Evolutionary conservation across 345 rosid genomes (phyloP), one percentile per base, ranked within the genome.

Genomic region (Atalantia buxifolia): DNA sequence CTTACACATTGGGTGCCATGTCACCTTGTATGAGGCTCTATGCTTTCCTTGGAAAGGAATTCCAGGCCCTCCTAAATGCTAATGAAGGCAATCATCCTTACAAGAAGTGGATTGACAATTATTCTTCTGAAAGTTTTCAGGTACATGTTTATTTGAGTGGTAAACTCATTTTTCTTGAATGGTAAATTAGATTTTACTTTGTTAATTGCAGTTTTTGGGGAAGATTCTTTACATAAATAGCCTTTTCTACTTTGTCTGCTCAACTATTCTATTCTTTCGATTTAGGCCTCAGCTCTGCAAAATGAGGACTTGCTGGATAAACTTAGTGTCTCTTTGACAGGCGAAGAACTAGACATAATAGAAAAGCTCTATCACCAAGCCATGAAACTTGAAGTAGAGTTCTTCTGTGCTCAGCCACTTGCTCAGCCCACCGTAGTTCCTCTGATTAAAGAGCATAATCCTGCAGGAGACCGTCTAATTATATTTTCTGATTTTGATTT

Each of bases 401-500:
- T 94, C 87, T 93, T 97, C 88, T 78, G 75, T 77, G 92, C 91
- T 19, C 99, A 97, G 83, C 92, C 88, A 16, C 84, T 93, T 85
- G 76, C 79, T 76, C 97, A 97, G 85, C 92, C 92, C 35, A 87
- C 91, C 72, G 81, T 88, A 71, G 92, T 88, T 81, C 98, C 99
- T 77, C 81, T 97, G 80, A 80, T 81, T 62, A 89, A 85, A 81
- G 90, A 72, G 80, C 93, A 86, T 56, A 85, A 83, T 82, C 89
- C 87, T 66, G 86, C 72, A 25, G 89, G 82, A 78, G 89, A 86
- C 72, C 88, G 80, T 53, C 83, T 92, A 50, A 60, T 88, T 85
- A 86, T 94, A 86, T 97, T 94, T 81, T 90, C 94, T 77, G 99
- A 97, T 85, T 97, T 97, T 87, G 99, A 97, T 87, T 88, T 97